Base-by-base conservation (phyloP, 1,284 basidiomycete species). In the Rhodotorula glutinis region DNA sequence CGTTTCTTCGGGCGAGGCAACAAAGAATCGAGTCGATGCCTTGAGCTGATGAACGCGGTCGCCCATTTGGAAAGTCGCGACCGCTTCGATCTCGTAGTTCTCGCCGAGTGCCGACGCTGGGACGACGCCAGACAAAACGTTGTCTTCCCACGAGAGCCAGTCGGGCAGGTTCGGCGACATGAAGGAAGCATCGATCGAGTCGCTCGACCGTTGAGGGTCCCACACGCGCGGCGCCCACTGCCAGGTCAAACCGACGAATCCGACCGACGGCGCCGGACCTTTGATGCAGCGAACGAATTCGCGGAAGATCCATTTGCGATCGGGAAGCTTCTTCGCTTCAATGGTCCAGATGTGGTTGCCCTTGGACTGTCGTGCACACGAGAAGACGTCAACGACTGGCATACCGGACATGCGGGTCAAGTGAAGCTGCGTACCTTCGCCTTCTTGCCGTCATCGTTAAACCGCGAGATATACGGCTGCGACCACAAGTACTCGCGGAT, bases 321-420 rank as follows among this genome's bases (percentile, higher is more conserved):
- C 88, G 0, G 80, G 79, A 41, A 83, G 73, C 77, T 93, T 97
- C 80, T 88, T 92, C 25, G 93, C 96, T 75, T 98, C 92, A 58
- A 98, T 89, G 77, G 94, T 95, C 96, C 96, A 99, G 73, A 98
- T 96, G 77, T 98, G 95, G 79, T 98, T 98, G 60, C 96, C 96
- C 82, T 98, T 98, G 61, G 92, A 95, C 66, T 72, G 52, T 44
- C 38, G 5, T 5, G 49, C 11, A 10, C 16, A 13, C 21, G 2
- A 7, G 41, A 17, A 55, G 54, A 7, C 16, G 43, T 67, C 17
- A 60, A 33, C 49, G n/a, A n/a, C n/a, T n/a, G n/a, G n/a, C n/a
- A n/a, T n/a, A n/a, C n/a, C n/a, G n/a, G n/a, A n/a, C n/a, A n/a
- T n/a, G n/a, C n/a, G n/a, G 33, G 11, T 9, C 1, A 16, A 46